These are phyloP conservation scores for Chaetoceros muelleri DNA, from an alignment of 108 stramenopile species.

Conservation along the genomic window DNA sequence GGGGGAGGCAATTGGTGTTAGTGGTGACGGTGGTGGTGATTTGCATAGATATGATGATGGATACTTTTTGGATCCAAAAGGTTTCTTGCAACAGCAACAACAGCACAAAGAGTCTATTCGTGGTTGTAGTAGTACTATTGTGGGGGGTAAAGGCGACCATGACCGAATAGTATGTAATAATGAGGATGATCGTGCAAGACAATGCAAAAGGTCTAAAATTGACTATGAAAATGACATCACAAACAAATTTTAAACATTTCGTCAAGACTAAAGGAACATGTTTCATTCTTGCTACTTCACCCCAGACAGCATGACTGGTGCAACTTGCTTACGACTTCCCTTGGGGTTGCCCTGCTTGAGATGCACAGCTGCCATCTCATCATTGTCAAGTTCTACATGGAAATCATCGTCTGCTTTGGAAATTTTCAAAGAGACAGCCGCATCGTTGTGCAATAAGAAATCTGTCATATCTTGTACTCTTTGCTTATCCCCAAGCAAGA, in stretches of 20 bases:
- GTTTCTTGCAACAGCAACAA: slow-evolving; percentile 12
- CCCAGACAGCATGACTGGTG: slow-evolving; percentile 37
- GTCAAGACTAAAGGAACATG: too few relatives aligned
- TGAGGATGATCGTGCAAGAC: too few relatives aligned
- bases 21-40: slow-evolving; percentile 7
- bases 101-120: too few relatives aligned
- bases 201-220: too few relatives aligned
- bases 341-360: slow-evolving; percentile 41
- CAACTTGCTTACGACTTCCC: slow-evolving; percentile 71
- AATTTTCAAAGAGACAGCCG: background rate
- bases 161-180: too few relatives aligned
- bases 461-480: slow-evolving; percentile 25
- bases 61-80: slow-evolving; percentile 32
- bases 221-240: too few relatives aligned
- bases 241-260: too few relatives aligned
- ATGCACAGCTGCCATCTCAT: background rate
- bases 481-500: slow-evolving; percentile 2
- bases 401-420: slow-evolving; percentile 6
- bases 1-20: background rate
- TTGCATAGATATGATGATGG: slow-evolving; percentile 31
- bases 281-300: too few relatives aligned
- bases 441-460: background rate
- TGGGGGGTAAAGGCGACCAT: too few relatives aligned
- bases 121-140: too few relatives aligned
- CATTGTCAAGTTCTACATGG: background rate